These are phyloP conservation scores for Truncatella angustata DNA, from an alignment of 2,329 filamentous ascomycete species.

Conservation along the genomic window DNA sequence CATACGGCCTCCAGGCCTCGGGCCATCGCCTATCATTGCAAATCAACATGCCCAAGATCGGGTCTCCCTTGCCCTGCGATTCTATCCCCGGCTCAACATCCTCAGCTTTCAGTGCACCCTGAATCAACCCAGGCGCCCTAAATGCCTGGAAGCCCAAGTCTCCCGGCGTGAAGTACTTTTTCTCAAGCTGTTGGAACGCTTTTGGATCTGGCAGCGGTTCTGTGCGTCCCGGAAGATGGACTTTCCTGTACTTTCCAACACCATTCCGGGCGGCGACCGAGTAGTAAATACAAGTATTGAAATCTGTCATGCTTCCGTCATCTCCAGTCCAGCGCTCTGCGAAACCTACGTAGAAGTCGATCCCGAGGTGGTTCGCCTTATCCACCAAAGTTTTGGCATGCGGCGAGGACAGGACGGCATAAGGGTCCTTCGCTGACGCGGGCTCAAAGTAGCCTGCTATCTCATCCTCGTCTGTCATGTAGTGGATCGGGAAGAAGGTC, in stretches of 20 bases:
- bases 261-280: slow-evolving; percentile 39
- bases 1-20: slow-evolving; percentile 51
- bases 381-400: slow-evolving; percentile 48
- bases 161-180: slow-evolving; percentile 52
- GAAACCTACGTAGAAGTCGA: slow-evolving; percentile 53
- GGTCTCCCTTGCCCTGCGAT: slow-evolving; percentile 39
- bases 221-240: slow-evolving; percentile 52
- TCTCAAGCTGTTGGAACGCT: slow-evolving; percentile 53
- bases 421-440: slow-evolving; percentile 32
- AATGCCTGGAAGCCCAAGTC: slow-evolving; percentile 54
- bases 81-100: slow-evolving; percentile 17
- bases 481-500: slow-evolving; percentile 54
- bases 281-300: slow-evolving; percentile 52
- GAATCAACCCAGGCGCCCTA: slow-evolving; percentile 44
- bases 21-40: slow-evolving; percentile 56
- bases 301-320: slow-evolving; percentile 39
- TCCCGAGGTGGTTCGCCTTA: slow-evolving; percentile 40
- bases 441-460: slow-evolving; percentile 51
- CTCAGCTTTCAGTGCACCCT: slow-evolving; percentile 31
- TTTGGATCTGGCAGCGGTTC: slow-evolving; percentile 47
- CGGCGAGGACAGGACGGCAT: slow-evolving; percentile 35
- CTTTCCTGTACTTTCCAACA: slow-evolving; percentile 52
- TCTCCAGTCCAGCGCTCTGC: slow-evolving; percentile 41
- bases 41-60: slow-evolving; percentile 54
- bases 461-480: slow-evolving; percentile 41